Evolutionary conservation across 306 rosid species (phyloP).

Genomic region (Dicorynia guianensis): DNA sequence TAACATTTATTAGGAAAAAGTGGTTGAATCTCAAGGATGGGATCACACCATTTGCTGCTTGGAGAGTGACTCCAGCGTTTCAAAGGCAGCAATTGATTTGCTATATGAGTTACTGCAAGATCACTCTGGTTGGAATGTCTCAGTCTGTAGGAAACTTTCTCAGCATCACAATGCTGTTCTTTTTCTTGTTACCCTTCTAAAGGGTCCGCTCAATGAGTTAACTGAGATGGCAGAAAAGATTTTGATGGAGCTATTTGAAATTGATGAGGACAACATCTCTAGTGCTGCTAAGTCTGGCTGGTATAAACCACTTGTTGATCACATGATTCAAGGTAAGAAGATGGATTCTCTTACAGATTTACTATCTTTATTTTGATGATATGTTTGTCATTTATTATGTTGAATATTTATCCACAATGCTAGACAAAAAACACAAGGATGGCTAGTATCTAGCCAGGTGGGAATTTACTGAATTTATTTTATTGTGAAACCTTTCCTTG

Average conservation of each 20-base stretch:
- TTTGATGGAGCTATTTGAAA: conserved; percentile 66
- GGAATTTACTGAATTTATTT: background rate
- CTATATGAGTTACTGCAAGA: conserved; percentile 71
- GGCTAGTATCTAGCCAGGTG: conserved; percentile 3
- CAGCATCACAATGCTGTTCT: conserved; percentile 54
- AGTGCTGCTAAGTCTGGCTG: conserved; percentile 75
- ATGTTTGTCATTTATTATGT: background rate
- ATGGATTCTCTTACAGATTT: conserved; percentile 34
- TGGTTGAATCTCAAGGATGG: conserved; percentile 71
- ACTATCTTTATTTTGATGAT: conserved; percentile 24
- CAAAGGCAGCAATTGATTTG: conserved; percentile 70
- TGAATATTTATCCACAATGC: background rate
- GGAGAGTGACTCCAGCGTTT: conserved; percentile 59
- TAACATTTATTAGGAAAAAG: conserved; percentile 57
- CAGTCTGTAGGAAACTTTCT: conserved; percentile 69
- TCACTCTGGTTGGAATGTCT: conserved; percentile 69
- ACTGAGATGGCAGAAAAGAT: conserved; percentile 71
- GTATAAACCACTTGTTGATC: conserved; percentile 75
- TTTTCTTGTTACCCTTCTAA: conserved; percentile 64
- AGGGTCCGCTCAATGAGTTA: conserved; percentile 54
- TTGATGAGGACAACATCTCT: conserved; percentile 60
- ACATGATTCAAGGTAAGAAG: conserved; percentile 61
- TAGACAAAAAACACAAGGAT: background rate
- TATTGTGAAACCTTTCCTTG: background rate
- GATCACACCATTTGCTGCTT: conserved; percentile 66